These are phyloP conservation scores for Tetracladium setigerum DNA, from an alignment of 495 filamentous ascomycete species.

Conservation along the genomic window DNA sequence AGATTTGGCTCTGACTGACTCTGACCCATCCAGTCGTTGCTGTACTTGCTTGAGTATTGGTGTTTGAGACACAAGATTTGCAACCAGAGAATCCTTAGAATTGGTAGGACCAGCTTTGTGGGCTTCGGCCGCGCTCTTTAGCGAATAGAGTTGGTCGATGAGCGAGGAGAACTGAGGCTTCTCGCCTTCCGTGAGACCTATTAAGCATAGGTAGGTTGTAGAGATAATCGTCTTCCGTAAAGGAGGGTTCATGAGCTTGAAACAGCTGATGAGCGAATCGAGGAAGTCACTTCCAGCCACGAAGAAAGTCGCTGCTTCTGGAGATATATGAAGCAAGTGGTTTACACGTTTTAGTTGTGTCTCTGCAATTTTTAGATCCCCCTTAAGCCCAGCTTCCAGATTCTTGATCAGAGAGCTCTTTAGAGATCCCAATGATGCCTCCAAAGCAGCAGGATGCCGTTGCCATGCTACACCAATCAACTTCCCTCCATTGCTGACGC, in stretches of 20 bases:
- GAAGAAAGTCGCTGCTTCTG: constrained; percentile 50
- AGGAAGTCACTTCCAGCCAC: constrained; percentile 80
- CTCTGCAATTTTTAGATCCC: constrained; percentile 39
- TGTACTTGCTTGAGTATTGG: constrained; percentile 43
- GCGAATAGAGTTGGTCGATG: constrained; percentile 72
- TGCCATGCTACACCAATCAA: constrained; percentile 25
- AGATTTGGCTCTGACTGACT: constrained; percentile 45
- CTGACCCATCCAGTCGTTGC: constrained; percentile 33
- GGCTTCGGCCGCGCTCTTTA: constrained; percentile 58
- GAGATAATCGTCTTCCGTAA: constrained; percentile 57
- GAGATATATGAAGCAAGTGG: constrained; percentile 45
- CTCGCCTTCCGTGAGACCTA: constrained; percentile 56
- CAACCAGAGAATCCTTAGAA: constrained; percentile 46
- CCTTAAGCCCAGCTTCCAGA: constrained; percentile 43
- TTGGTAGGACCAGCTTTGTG: constrained; percentile 43
- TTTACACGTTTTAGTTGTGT: constrained; percentile 36
- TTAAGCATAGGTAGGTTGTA: constrained; percentile 62
- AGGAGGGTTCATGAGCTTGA: constrained; percentile 49
- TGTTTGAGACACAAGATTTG: constrained; percentile 56
- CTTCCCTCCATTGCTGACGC: constrained; percentile 34
- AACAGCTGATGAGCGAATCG: constrained; percentile 62
- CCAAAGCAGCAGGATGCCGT: constrained; percentile 7
- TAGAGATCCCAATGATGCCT: constrained; percentile 5
- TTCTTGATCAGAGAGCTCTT: constrained; percentile 18
- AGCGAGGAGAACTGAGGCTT: constrained; percentile 63